Evolutionary conservation across 1,139 yeast genomes (phyloP), one percentile per base, ranked within the genome.

Genomic region (Blastobotrys persicus): DNA sequence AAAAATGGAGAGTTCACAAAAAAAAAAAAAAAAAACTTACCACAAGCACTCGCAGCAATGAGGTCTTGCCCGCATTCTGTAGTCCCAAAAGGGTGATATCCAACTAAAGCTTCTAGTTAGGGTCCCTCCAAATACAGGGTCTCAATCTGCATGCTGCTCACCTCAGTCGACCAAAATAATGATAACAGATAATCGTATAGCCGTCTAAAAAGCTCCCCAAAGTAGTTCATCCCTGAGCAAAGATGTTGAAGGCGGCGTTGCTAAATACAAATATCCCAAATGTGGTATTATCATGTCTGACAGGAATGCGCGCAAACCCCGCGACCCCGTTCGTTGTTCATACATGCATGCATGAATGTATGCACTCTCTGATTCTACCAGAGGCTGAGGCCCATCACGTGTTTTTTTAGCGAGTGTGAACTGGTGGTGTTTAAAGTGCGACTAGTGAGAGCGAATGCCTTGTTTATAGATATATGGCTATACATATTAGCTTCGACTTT

Each of bases 41-140:
- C 19, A 61, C 59, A 16, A 69, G 55, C 16, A 65, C 72, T 16
- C 60, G 57, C 44, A 69, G 51, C 20, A 69, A 55, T 19, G 72
- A 67, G 4, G 73, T 68, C 49, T 69, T 69, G 31, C 73, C 73
- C 12, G 72, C 72, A 57, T 69, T 70, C 53, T 69, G 73, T n/a
- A 69, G 60, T 7, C 73, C 73, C 34, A 69, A 53, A 14, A 69
- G 55, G 5, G 73, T 68, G 20, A 69, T 61, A 46, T 70, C 73
- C 53, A 70, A 61, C 68, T 62, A 26, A 20, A 32, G 7, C 16
- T 9, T 14, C 16, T 26, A 26, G 42, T 32, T 16, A 32, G 44
- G 20, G 6, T 42, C 18, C 19, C 23, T 23, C n/a, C n/a, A 9
- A 5, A 28, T 16, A 33, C 13, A 16, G 33, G 14, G 17, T 38